Conservation (phyloP, 2,329 filamentous ascomycete species). For the Botrytis fragariae region DNA sequence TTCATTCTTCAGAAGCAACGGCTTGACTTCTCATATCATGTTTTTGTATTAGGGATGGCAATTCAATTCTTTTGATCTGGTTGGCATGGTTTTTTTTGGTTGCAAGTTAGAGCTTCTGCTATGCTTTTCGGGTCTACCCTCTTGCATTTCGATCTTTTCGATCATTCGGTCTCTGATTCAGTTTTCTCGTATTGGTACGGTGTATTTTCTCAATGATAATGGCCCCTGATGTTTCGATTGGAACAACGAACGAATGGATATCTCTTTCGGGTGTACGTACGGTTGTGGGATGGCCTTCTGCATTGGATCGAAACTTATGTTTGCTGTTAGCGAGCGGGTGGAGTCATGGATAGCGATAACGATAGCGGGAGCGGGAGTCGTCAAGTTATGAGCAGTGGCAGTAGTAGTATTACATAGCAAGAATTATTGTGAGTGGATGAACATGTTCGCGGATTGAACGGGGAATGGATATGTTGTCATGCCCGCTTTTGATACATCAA, state of each 20-base stretch:
- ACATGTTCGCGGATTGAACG: conserved; percentile 1
- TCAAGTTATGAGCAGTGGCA: neutral
- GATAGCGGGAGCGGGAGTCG: neutral
- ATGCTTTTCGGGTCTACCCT: conserved; percentile 2
- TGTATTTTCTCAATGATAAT: conserved; percentile 12
- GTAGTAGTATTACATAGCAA: conserved; percentile 5
- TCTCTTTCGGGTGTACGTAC: conserved; percentile 1
- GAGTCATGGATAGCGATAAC: neutral
- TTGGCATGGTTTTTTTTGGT: conserved; percentile 17
- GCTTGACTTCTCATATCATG: conserved; percentile 9
- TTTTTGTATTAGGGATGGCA: conserved; percentile 13
- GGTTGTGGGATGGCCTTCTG: conserved; percentile 10
- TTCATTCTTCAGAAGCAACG: conserved; percentile 11
- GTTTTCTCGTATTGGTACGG: conserved; percentile 4
- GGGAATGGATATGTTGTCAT: neutral
- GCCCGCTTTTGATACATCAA: conserved; percentile 7
- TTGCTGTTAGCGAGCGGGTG: conserved; percentile 13
- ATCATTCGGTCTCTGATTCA: conserved; percentile 3
- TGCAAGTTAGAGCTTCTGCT: conserved; percentile 13
- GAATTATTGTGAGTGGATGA: neutral
- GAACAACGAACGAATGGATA: conserved; percentile 10
- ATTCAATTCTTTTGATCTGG: conserved; percentile 15
- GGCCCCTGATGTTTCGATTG: conserved; percentile 8
- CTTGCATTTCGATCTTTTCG: conserved; percentile 6
- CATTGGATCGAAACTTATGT: conserved; percentile 14